phyloP scores from a whole-genome alignment of 371 early-diverging fungal species.

The Apophysomyces ossiformis region DNA sequence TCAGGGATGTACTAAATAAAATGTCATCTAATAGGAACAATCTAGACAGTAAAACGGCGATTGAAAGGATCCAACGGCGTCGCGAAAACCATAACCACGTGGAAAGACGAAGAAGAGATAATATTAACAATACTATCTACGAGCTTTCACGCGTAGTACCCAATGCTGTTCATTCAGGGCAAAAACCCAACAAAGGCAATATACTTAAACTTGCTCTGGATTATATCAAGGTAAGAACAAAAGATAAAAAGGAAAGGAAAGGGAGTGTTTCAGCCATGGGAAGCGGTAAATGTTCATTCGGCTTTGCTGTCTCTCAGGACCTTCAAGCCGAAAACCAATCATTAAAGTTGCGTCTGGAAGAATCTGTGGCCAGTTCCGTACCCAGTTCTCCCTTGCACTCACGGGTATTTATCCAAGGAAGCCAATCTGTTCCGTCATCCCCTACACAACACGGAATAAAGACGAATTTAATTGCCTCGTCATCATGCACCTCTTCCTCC shows the following conservation, averaged over 20 bases:
- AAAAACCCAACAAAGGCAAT: conserved; percentile 68
- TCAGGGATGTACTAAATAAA: conserved; percentile 4
- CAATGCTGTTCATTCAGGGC: conserved; percentile 53
- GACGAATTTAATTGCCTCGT: too few relatives aligned
- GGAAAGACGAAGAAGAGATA: conserved; percentile 76
- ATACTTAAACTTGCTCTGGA: conserved; percentile 62
- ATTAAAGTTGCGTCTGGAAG: background rate
- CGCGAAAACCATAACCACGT: conserved; percentile 83
- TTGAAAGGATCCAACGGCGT: conserved; percentile 75
- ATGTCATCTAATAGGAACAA: conserved; percentile 52
- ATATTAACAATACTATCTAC: conserved; percentile 71
- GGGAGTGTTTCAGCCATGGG: too few relatives aligned
- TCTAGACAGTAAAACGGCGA: conserved; percentile 73
- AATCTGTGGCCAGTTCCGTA: background rate
- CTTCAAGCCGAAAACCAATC: conserved; percentile 6
- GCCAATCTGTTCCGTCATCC: conserved; percentile 1
- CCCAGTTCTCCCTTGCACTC: background rate
- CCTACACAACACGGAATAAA: background rate
- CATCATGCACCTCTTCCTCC: conserved; percentile 1
- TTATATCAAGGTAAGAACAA: conserved; percentile 41
- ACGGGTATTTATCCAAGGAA: background rate
- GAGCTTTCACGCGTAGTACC: conserved; percentile 63
- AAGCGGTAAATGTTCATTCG: too few relatives aligned
- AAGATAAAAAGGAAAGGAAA: background rate
- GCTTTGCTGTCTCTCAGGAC: background rate